Base-by-base conservation (phyloP, 2,329 filamentous ascomycete species). In the Aureobasidium pullulans region DNA sequence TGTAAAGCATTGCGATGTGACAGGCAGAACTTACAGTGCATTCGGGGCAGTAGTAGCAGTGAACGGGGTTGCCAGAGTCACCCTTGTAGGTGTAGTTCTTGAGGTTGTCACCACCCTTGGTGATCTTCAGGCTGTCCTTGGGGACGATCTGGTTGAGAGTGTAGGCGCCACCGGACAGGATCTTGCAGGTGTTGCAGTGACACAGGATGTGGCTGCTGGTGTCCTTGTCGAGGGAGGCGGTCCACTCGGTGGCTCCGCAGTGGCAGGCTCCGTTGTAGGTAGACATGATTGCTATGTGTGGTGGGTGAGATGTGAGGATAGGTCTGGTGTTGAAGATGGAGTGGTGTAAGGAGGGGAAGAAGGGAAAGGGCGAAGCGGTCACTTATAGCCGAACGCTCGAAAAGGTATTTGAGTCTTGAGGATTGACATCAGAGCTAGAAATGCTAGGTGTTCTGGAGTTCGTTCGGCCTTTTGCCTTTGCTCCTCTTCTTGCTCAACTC, bases 151-250 rank as follows among this genome's bases (percentile, higher is more conserved):
- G 77, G 71, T 82, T 83, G 62, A 82, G 71, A 16, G 79, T 82
- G 72, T 73, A 81, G 50, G 77, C 73, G 16, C 74, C 71, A 63
- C 79, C 79, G 54, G 74, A 75, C 60, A 82, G 75, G 62, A 72
- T 67, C 65, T 83, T 82, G 78, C 81, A 84, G 32, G 80, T 81
- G 65, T 80, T 74, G 72, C 81, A 83, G 66, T 83, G 81, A 74
- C 80, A 78, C 10, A 78, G 71, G 60, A 78, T 72, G 66, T 77
- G 76, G 19, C 68, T 70, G 72, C 66, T 70, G 68, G 73, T 75
- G 39, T 77, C 77, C 31, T 74, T 66, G 44, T 76, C 72, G 60
- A 83, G 72, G 61, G 75, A 77, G 54, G 76, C 79, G 44, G 76
- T 74, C 77, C 78, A 83, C 64, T 79, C 72, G 49, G 73, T 77